These are phyloP conservation scores for Fagus sylvatica DNA, from an alignment of 306 rosid genomes.

Conservation along the genomic window DNA sequence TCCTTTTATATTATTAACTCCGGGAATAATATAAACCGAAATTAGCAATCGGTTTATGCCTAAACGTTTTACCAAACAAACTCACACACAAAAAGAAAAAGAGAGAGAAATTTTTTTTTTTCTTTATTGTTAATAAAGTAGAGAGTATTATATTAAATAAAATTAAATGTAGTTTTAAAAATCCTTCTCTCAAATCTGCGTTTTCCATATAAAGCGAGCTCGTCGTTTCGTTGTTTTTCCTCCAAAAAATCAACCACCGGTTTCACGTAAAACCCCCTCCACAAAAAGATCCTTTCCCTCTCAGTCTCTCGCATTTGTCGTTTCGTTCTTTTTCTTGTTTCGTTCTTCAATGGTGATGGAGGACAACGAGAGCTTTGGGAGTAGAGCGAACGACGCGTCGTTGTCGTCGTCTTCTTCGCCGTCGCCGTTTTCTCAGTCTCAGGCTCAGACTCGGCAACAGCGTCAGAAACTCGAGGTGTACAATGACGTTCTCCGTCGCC, in stretches of 20 bases:
- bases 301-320: not conserved
- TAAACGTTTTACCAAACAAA: too few relatives aligned
- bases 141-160: too few relatives aligned
- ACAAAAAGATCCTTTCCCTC: not conserved
- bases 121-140: too few relatives aligned
- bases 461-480: conserved; percentile 72
- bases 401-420: conserved; percentile 33
- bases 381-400: conserved; percentile 46
- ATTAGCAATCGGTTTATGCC: too few relatives aligned
- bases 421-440: too few relatives aligned
- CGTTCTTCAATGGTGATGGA: conserved; percentile 54
- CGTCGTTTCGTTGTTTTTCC: conserved; percentile 15
- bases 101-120: too few relatives aligned
- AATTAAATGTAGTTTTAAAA: too few relatives aligned
- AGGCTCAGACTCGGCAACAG: conserved; percentile 57
- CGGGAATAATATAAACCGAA: too few relatives aligned
- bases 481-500: conserved; percentile 92
- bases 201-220: conserved; percentile 14
- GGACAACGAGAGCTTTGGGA: conserved; percentile 71
- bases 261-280: conserved; percentile 31
- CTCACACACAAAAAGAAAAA: too few relatives aligned
- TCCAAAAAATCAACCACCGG: conserved; percentile 6
- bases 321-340: not conserved
- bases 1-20: too few relatives aligned
- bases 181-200: conserved; percentile 21